Conservation (phyloP, 768 basidiomycete species). For the Phaeotremella fagi region DNA sequence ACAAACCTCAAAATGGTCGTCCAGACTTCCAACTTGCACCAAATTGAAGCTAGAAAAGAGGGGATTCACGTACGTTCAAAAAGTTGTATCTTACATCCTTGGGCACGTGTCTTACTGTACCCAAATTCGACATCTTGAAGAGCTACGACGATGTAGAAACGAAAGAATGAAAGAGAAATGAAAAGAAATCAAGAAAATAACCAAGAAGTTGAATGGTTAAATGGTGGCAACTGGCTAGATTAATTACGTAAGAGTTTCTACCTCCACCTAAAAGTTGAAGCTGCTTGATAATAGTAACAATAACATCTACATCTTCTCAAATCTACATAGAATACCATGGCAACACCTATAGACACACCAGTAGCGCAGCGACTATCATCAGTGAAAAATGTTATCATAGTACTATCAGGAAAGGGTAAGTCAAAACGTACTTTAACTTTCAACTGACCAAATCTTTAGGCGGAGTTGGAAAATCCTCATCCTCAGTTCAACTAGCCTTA, state of each 20-base stretch:
- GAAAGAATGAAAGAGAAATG: neutral
- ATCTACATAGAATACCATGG: conserved; percentile 27
- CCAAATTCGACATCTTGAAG: conserved; percentile 34
- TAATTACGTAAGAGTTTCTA: no score
- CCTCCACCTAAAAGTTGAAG: neutral
- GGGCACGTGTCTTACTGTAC: conserved; percentile 41
- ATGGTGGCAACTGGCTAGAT: no score
- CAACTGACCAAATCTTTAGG: conserved; percentile 45
- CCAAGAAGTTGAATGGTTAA: no score
- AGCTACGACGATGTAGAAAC: neutral
- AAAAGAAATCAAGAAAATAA: conserved; percentile 3
- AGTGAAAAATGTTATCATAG: conserved; percentile 82
- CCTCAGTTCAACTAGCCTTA: conserved; percentile 84
- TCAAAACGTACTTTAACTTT: neutral
- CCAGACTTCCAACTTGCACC: no score
- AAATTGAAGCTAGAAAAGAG: neutral
- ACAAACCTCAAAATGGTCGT: no score
- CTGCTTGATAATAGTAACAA: conserved; percentile 13
- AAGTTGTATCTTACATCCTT: conserved; percentile 44
- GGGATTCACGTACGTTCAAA: conserved; percentile 39
- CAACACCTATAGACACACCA: conserved; percentile 52
- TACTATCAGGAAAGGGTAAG: conserved; percentile 81
- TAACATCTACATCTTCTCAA: no score
- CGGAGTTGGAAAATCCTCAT: conserved; percentile 95
- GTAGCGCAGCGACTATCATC: conserved; percentile 65